Base-by-base conservation (phyloP, 495 filamentous ascomycete species). In the Stereocaulon alpinum region DNA sequence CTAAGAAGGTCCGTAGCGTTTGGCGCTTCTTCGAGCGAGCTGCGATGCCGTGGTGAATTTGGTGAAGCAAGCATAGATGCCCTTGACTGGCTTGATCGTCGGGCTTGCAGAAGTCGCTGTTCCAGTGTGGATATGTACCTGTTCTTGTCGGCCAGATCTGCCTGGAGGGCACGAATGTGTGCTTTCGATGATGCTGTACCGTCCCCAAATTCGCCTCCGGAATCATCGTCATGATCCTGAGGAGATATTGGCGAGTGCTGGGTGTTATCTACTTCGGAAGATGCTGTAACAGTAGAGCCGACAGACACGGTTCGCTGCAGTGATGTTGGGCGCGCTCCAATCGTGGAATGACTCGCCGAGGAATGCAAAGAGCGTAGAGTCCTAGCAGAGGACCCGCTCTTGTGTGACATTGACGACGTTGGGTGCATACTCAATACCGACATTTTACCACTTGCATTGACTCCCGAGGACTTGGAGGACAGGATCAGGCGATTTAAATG, bases 401-500 rank as follows among this genome's bases (percentile, higher is more conserved):
- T 69, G 32, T 68, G 72, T 54, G 79, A 69, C 32, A 78, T 74
- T 1, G 82, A 86, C 60, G 83, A 76, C 62, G 87, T 77, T 9
- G 83, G 78, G 47, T 86, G 80, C 59, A 85, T 82, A 17, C 88
- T 85, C 63, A 91, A 77, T 6, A 86, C 81, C 60, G 86, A 88
- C 52, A 86, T 80, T 10, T 82, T 85, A 18, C 86, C 82, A 52
- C 82, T 83, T 14, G 60, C 73, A 70, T 98, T 98, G 48, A 98
- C 93, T 18, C 93, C 93, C 0, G 88, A 87, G 15, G 91, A 96
- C 67, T 96, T 96, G 17, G 93, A 97, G 67, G 87, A 91, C 30
- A 98, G 75, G 63, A 98, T 96, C 12, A 98, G 79, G 22, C 93
- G 86, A 71, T 96, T 98, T 6, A 98, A 80, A 73, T 98, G 93